Base-by-base conservation (phyloP, 2,329 filamentous ascomycete species). In the Sporothrix globosa region DNA sequence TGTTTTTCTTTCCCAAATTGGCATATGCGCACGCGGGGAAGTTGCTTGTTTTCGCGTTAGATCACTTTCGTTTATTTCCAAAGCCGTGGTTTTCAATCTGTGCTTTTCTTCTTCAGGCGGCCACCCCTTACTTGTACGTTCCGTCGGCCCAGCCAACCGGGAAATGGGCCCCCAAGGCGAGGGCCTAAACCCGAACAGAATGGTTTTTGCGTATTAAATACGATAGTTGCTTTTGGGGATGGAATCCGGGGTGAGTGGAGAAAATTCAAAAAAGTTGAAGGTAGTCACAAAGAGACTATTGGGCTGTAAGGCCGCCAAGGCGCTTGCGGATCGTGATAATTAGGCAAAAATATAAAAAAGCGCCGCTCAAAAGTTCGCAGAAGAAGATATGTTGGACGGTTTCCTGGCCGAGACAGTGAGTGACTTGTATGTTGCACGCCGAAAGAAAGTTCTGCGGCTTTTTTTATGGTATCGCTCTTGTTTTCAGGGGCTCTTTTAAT, bases 181-280 rank as follows among this genome's bases (percentile, higher is more conserved):
- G 30, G 19, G 6, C 30, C 19, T 60, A 30, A 50, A n/a, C 34
- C 34, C 34, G 34, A 34, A 34, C 6, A 34, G 34, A 34, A 34
- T 7, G 5, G 34, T 44, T 61, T 3, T 24, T 61, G 56, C 56
- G 41, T 19, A 44, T 60, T 44, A n/a, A 44, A 44, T 13, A 44
- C 41, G 41, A 17, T 13, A 13, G 41, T 13, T 17, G 17, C 21
- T 34, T 24, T 63, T 1, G 41, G n/a, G n/a, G 19, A 41, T 60
- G 39, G n/a, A 61, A 63, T 63, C 39, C 58, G 58, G 58, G 58
- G 58, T 63, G 58, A 19, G 58, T 63, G 58, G 58, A 63, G 58
- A 44, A 63, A 5, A 44, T 2, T 21, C 24, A 60, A 58, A 4
- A 3, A 44, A 34, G 56, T 44, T 44, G 56, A 50, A 44, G 11